Conservation (phyloP, 2,329 filamentous ascomycete genomes). For the Geosmithia putterillii region DNA sequence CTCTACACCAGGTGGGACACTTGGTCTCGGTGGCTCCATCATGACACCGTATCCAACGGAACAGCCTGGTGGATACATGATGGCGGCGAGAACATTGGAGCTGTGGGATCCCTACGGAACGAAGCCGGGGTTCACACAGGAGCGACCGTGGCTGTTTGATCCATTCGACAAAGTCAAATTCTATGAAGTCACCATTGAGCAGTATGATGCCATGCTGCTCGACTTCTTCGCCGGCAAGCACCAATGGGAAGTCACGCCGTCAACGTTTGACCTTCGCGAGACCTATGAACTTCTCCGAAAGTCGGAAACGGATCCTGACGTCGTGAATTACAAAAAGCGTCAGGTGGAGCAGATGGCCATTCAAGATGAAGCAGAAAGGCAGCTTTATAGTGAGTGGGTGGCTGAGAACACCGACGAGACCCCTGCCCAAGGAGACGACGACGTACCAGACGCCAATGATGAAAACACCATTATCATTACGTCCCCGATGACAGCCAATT, state of each 20-base stretch:
- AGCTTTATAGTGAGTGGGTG: constrained; percentile 17
- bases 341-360: constrained; percentile 7
- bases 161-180: constrained; percentile 19
- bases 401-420: constrained; percentile 6
- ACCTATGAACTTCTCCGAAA: constrained; percentile 8
- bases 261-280: constrained; percentile 15
- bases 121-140: constrained; percentile 12
- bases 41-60: constrained; percentile 18
- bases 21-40: constrained; percentile 18
- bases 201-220: constrained; percentile 12
- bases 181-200: constrained; percentile 14
- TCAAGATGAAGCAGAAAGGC: constrained; percentile 11
- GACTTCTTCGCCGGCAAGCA: constrained; percentile 15
- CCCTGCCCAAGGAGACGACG: constrained; percentile 5
- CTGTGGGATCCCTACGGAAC: constrained; percentile 18
- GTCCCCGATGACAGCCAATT: constrained; percentile 33
- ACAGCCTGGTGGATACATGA: constrained; percentile 20
- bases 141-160: constrained; percentile 20
- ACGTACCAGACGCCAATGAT: constrained; percentile 7
- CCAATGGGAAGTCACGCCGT: constrained; percentile 11
- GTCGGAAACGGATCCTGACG: constrained; percentile 7
- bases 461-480: constrained; percentile 22
- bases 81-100: constrained; percentile 14
- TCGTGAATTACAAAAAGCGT: constrained; percentile 9
- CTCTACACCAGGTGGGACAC: constrained; percentile 16